Base-by-base conservation (phyloP, 2,329 filamentous ascomycete species). In the Moelleriella libera region DNA sequence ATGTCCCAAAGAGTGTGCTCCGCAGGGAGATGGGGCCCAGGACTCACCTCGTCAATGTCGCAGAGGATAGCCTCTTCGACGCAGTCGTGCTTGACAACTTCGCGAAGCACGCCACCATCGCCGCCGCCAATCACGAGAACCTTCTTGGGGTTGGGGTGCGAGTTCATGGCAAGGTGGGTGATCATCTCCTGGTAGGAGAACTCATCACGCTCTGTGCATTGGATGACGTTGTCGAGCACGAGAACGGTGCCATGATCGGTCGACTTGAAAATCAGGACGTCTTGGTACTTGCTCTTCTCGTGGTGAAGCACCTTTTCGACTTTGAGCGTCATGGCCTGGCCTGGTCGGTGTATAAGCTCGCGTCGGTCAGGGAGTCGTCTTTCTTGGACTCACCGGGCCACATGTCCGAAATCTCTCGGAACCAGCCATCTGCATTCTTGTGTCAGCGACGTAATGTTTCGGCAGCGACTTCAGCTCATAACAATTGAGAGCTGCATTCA, bases 101-200 rank as follows among this genome's bases (percentile, higher is more conserved):
- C 92, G 60, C 92, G 88, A 59, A 98, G 82, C 53, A 98, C 92
- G 70, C 92, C 92, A 51, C 92, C 92, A 65, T 98, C 92, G 65
- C 92, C 92, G 60, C 92, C 92, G 55, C 92, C 92, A 62, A 98
- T 97, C 67, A 98, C 92, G 49, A 98, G 82, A 47, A 98, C 92
- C 71, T 89, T 94, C 81, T 97, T 92, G 63, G 92, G 92, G 76
- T 94, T 82, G 58, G 92, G 92, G 80, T 98, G 92, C 47, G 90
- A 88, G 80, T 94, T 92, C 84, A 98, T 88, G 70, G 88, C 92
- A 57, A 98, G 78, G 72, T 98, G 88, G 58, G 90, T 89, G 70
- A 98, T 98, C 92, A 98, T 98, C 80, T 98, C 92, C 77, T 98
- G 92, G 81, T 95, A 95, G 60, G 89, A 88, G 77, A 97, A 98